These are phyloP conservation scores for Coffea canephora DNA, from an alignment of 257 asterid species.

Conservation along the genomic window DNA sequence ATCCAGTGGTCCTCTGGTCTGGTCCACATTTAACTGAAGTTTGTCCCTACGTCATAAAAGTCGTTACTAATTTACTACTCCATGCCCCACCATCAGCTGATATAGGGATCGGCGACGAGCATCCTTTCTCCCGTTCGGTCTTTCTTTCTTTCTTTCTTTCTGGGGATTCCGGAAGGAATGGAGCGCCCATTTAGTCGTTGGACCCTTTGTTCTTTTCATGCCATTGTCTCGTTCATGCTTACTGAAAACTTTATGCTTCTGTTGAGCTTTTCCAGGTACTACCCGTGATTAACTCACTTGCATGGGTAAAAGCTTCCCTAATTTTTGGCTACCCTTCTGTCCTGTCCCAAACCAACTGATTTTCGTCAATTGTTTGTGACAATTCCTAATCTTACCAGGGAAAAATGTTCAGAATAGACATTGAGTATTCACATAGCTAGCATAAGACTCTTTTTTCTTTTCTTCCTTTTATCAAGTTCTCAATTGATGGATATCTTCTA, in stretches of 20 bases:
- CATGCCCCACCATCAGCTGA: not conserved
- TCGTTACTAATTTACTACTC: not conserved
- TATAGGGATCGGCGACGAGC: slow-evolving; percentile 3
- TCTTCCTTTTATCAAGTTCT: no score
- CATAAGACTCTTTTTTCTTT: no score
- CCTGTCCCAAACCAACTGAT: slow-evolving; percentile 15
- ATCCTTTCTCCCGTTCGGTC: not conserved
- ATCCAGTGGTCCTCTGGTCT: not conserved
- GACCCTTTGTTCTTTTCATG: slow-evolving; percentile 10
- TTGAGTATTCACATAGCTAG: not conserved
- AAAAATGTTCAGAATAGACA: not conserved
- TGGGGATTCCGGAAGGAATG: slow-evolving; percentile 11
- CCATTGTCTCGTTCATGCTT: not conserved
- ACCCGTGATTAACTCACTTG: slow-evolving; percentile 34
- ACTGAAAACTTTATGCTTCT: slow-evolving; percentile 1
- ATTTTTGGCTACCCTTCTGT: slow-evolving; percentile 22
- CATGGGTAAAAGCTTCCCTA: slow-evolving; percentile 30
- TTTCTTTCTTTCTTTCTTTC: not conserved
- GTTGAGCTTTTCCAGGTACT: slow-evolving; percentile 11
- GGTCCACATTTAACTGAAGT: slow-evolving; percentile 1
- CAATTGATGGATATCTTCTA: no score
- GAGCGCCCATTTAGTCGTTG: not conserved
- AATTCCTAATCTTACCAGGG: not conserved
- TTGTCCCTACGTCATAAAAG: not conserved
- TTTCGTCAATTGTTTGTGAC: slow-evolving; percentile 13